Conservation (phyloP, 2,329 filamentous ascomycete species). For the Pseudonectria foliicola region DNA sequence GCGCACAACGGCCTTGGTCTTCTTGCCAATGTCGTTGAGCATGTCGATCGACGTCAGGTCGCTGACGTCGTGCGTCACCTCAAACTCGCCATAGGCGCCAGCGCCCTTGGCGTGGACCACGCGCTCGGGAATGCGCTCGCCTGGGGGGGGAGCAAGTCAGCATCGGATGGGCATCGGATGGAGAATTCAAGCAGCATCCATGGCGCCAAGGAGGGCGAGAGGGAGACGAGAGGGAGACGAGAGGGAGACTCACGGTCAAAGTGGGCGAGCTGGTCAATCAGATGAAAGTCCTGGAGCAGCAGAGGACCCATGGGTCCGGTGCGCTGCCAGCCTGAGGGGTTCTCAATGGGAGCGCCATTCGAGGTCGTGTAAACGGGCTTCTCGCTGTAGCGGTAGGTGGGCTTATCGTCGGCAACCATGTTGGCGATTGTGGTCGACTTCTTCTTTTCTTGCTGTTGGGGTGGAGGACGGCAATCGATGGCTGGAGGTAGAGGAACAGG, state of each 20-base stretch:
- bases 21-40: conserved; percentile 45
- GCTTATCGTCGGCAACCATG: conserved; percentile 37
- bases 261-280: conserved; percentile 54
- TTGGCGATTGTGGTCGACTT: too few relatives aligned
- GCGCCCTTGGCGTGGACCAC: conserved; percentile 29
- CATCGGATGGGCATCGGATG: too few relatives aligned
- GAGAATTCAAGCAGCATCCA: too few relatives aligned
- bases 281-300: conserved; percentile 57
- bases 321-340: conserved; percentile 42
- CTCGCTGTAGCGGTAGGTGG: conserved; percentile 49
- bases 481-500: too few relatives aligned
- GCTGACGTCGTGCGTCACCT: conserved; percentile 48
- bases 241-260: conserved; percentile 33
- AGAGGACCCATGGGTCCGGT: conserved; percentile 51
- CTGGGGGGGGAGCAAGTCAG: conserved; percentile 5
- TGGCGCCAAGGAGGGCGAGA: too few relatives aligned
- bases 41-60: conserved; percentile 48
- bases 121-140: conserved; percentile 42
- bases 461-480: too few relatives aligned
- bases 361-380: conserved; percentile 52
- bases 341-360: conserved; percentile 50
- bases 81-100: conserved; percentile 49
- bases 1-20: conserved; percentile 51
- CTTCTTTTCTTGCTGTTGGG: too few relatives aligned
- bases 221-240: background rate